Evolutionary conservation across 2,329 filamentous ascomycete species (phyloP), one percentile per base, ranked within the genome.

Genomic region (Plenodomus tracheiphilus): DNA sequence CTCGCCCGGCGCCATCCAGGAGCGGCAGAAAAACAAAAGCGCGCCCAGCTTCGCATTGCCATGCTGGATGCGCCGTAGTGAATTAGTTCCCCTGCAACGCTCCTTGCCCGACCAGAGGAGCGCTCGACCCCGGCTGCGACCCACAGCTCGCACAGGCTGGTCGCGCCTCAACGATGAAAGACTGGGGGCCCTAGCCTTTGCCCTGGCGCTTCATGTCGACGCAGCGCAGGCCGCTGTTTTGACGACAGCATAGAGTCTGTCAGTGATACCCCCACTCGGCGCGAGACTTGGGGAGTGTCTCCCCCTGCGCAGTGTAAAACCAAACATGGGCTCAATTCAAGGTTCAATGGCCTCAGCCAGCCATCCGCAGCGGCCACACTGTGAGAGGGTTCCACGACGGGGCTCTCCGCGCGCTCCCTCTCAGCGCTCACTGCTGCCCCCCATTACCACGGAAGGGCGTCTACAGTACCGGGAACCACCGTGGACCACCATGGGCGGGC

Each of bases 21-120:
- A 54, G 57, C 56, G 62, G 61, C 56, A 62, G 59, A 60, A 68
- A 65, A 68, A 64, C 46, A 44, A 63, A 58, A 51, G 47, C 43
- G 49, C 41, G 49, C 50, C n/a, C 41, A 50, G 58, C 50, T 54
- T 64, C 59, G 62, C 58, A 59, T 56, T 58, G 51, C 52, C 53
- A 65, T 56, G 48, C 59, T 60, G 51, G 46, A 58, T 58, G 43
- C 45, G 47, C 34, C 46, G 46, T 56, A 56, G 56, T 59, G 52
- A 58, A 52, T 46, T 47, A 49, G 40, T 42, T 35, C 59, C 61
- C 56, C 59, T 61, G 60, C 54, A 54, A 51, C 52, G 51, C 52
- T 51, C 47, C 46, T 47, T 51, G 43, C 41, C 42, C 46, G 47
- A 44, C 46, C 41, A 42, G 35, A 47, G 28, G 43, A 41, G 46